Evolutionary conservation across 2,329 filamentous ascomycete species (phyloP), one percentile per base, ranked within the genome.

Genomic region (Madurella fahalii): DNA sequence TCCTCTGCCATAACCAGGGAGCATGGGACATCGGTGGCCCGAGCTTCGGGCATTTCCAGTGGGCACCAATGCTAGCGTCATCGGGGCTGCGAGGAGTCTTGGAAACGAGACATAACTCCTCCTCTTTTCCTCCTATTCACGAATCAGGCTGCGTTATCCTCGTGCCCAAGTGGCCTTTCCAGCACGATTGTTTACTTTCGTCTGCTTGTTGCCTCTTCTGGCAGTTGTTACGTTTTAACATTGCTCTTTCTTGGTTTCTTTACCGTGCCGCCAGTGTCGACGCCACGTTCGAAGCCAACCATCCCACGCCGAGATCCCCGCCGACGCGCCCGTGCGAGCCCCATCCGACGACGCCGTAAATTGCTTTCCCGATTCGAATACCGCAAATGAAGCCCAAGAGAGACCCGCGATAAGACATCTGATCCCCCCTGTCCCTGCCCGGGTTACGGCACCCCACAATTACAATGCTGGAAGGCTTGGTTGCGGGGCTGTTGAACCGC

Each of bases 401-500:
- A 51, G 57, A 50, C 43, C 44, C 56, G 13, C 61, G 56, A 61
- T 71, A 70, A 37, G 50, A 63, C 43, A 55, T 47, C 41, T 60
- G 48, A 52, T 53, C 58, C 25, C 66, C 46, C 58, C 57, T 47
- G 58, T 66, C 85, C 84, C 74, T 77, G 84, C 86, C 88, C 69
- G 87, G 87, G 84, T 87, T 68, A 90, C 83, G 87, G 80, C 84
- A 77, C 69, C 69, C 71, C 64, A 65, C 71, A 71, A 71, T 75
- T 79, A 80, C 71, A 67, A 99, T 99, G 94, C 84, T 99, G 76
- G 94, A 99, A 82, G 90, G 92, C 64, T 81, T 99, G 65, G 94
- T 97, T 61, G 91, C 94, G 66, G 95, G 93, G 74, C 81, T 99
- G 78, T 86, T 99, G 66, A 99, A 99, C 78, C 89, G 95, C 78